A percentile compares a stretch with the other conserved stretches of the same genome.
These are phyloP conservation scores for Rubia tinctorum DNA, from an alignment of 305 asterid species.

Conservation along the genomic window DNA sequence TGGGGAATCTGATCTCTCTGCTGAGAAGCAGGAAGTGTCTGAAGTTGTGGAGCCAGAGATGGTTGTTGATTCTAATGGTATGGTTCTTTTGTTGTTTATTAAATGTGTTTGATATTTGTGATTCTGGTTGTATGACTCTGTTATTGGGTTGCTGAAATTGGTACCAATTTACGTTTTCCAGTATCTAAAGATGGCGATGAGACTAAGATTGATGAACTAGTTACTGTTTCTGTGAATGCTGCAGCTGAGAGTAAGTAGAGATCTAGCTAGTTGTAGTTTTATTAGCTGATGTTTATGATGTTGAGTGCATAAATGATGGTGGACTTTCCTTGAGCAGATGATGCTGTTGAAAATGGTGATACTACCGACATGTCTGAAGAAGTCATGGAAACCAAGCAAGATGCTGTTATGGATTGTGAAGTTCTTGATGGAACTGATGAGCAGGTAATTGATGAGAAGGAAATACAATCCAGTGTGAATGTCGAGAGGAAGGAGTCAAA, in stretches of 20 bases:
- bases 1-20: slow-evolving; percentile 10
- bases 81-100: background rate
- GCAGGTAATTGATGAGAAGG: background rate
- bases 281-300: background rate
- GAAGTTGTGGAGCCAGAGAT: background rate
- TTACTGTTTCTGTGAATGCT: slow-evolving; percentile 2
- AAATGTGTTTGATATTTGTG: background rate
- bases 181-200: background rate
- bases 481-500: background rate
- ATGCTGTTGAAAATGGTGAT: background rate
- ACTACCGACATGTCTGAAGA: background rate
- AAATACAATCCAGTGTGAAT: background rate
- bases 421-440: slow-evolving; percentile 8
- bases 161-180: background rate
- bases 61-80: slow-evolving; percentile 1
- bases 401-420: slow-evolving; percentile 9
- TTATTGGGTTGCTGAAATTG: background rate
- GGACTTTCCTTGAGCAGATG: background rate
- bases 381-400: background rate
- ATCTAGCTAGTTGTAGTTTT: background rate
- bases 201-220: slow-evolving; percentile 7
- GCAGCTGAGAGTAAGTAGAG: slow-evolving; percentile 2
- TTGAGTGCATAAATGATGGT: background rate
- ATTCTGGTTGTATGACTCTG: background rate
- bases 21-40: background rate